phyloP scores from a whole-genome alignment of 108 stramenopile genomes.

The Cyclotella sp. region DNA sequence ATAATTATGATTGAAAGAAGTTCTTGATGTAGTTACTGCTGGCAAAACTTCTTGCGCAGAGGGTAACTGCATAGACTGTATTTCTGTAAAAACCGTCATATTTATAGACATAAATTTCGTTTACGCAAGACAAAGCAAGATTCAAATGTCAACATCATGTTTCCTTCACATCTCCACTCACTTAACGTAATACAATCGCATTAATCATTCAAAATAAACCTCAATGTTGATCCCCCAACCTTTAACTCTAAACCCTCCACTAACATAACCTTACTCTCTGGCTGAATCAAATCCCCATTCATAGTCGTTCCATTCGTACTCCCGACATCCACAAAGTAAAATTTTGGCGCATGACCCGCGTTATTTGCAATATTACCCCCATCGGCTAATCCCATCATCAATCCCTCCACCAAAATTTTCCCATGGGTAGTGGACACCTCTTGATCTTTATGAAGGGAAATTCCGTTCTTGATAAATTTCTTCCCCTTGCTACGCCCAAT shows the following conservation, averaged over 20 bases:
- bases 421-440: slow-evolving; percentile 89
- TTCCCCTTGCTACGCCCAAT: slow-evolving; percentile 81
- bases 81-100: too few relatives aligned
- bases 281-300: slow-evolving; percentile 44
- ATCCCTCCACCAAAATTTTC: slow-evolving; percentile 57
- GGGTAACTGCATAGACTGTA: too few relatives aligned
- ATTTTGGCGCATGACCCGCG: slow-evolving; percentile 11
- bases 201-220: slow-evolving; percentile 24
- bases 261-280: slow-evolving; percentile 49
- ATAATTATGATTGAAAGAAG: too few relatives aligned
- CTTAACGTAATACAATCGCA: too few relatives aligned
- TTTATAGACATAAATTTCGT: too few relatives aligned
- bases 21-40: too few relatives aligned
- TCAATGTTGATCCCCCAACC: slow-evolving; percentile 55
- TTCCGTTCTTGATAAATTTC: slow-evolving; percentile 76
- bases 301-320: slow-evolving; percentile 81
- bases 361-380: background rate
- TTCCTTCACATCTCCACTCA: too few relatives aligned
- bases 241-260: slow-evolving; percentile 59
- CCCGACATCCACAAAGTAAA: slow-evolving; percentile 77
- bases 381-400: slow-evolving; percentile 12
- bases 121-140: too few relatives aligned
- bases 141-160: too few relatives aligned
- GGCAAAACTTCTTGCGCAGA: too few relatives aligned
- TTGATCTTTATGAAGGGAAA: slow-evolving; percentile 72